These are phyloP conservation scores for Nicotiana obtusifolia DNA, from an alignment of 257 asterid species.

Conservation along the genomic window DNA sequence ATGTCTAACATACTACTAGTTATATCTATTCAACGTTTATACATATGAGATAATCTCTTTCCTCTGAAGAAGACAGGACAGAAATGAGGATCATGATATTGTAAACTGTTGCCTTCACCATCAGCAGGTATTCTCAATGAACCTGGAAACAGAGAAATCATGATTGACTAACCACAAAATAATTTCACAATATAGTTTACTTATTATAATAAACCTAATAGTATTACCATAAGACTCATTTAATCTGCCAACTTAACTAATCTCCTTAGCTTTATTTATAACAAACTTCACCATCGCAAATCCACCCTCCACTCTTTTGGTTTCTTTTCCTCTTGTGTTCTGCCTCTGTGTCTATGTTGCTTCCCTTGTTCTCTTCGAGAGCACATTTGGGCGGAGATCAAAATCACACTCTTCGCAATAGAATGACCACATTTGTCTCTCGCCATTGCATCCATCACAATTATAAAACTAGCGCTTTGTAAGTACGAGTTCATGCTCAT, in stretches of 20 bases:
- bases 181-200: no score
- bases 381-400: slow-evolving; percentile 74
- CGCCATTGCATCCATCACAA: slow-evolving; percentile 63
- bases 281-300: slow-evolving; percentile 50
- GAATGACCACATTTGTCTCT: slow-evolving; percentile 53
- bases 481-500: slow-evolving; percentile 62
- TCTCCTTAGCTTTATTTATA: slow-evolving; percentile 21
- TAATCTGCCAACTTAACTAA: neutral
- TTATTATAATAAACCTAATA: no score
- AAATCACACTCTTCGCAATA: slow-evolving; percentile 63
- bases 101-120: no score
- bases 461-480: slow-evolving; percentile 30
- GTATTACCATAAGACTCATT: neutral
- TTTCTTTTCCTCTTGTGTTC: slow-evolving; percentile 2
- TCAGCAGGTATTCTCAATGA: no score
- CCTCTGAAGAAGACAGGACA: no score
- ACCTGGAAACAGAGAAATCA: no score
- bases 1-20: no score
- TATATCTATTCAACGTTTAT: no score
- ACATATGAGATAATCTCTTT: no score
- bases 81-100: no score
- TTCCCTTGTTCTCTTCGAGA: slow-evolving; percentile 25
- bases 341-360: neutral
- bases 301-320: no score
- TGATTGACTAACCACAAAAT: no score